Evolutionary conservation across 139 green algal species (phyloP).

Genomic region (Marvania coccoides): DNA sequence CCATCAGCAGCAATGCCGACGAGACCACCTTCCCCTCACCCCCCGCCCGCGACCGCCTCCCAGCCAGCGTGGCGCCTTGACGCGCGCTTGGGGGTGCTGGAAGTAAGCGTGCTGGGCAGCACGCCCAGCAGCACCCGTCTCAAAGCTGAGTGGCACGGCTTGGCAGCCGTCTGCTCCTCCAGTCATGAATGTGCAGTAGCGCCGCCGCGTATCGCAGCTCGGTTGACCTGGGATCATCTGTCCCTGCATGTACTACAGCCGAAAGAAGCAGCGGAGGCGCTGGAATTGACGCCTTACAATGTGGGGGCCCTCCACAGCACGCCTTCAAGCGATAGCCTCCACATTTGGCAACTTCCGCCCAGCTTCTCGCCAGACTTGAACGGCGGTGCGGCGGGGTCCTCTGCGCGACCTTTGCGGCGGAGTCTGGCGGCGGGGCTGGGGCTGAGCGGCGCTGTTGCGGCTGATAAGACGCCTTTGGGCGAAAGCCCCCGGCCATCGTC

Average conservation of each 20-base stretch:
- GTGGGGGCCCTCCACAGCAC: no score
- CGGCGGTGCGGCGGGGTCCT: neutral
- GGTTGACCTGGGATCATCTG: slow-evolving; percentile 10
- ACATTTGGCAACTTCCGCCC: no score
- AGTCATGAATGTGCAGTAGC: neutral
- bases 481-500: neutral
- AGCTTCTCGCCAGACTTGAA: no score
- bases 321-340: no score
- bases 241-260: slow-evolving; percentile 10
- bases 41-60: neutral
- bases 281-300: no score
- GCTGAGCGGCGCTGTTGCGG: neutral
- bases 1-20: neutral
- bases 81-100: neutral
- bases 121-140: slow-evolving; percentile 11
- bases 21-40: no score
- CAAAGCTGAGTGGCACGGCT: slow-evolving; percentile 10
- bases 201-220: neutral
- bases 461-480: neutral
- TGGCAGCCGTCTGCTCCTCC: neutral
- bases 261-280: neutral
- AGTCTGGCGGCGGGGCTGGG: slow-evolving; percentile 3
- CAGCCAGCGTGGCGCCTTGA: slow-evolving; percentile 6
- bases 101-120: slow-evolving; percentile 11
- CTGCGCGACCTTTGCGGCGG: neutral